Percentiles rank a stretch among this genome's conserved stretches.
Evolutionary conservation across 2,329 filamentous ascomycete species (phyloP).

Genomic region (Fusarium neocosmosporiellum): DNA sequence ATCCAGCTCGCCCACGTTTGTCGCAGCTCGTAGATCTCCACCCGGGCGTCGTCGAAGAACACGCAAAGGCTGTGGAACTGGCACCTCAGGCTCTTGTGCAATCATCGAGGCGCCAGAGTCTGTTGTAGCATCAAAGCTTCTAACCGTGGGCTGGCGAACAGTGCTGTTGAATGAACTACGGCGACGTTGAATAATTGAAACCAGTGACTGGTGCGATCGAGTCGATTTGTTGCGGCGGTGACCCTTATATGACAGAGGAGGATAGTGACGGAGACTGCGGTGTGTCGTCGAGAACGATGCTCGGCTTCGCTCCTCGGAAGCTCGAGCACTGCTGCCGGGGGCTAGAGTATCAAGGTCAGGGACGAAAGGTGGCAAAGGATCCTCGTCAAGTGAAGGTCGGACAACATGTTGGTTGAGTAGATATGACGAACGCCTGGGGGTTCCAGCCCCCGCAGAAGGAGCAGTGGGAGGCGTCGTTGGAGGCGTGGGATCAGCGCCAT

Average conservation of each 20-base stretch:
- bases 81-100: slow-evolving; percentile 51
- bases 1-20: slow-evolving; percentile 72
- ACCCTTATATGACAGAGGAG: slow-evolving; percentile 47
- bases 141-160: slow-evolving; percentile 60
- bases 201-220: slow-evolving; percentile 60
- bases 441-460: slow-evolving; percentile 44
- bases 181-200: slow-evolving; percentile 64
- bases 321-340: slow-evolving; percentile 37
- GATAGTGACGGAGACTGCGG: slow-evolving; percentile 41
- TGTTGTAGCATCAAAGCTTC: slow-evolving; percentile 69
- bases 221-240: slow-evolving; percentile 61
- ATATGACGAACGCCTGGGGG: slow-evolving; percentile 66
- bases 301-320: slow-evolving; percentile 49
- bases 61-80: slow-evolving; percentile 65
- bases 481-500: slow-evolving; percentile 66
- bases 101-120: slow-evolving; percentile 64
- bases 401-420: slow-evolving; percentile 61
- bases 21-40: slow-evolving; percentile 77
- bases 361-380: slow-evolving; percentile 60
- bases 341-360: slow-evolving; percentile 58
- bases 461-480: slow-evolving; percentile 69
- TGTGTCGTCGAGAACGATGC: slow-evolving; percentile 46
- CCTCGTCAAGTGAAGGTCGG: slow-evolving; percentile 49
- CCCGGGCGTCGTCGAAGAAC: slow-evolving; percentile 79
- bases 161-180: slow-evolving; percentile 71